Percentiles rank a stretch among this genome's conserved stretches.
phyloP scores from a whole-genome alignment of 2,329 filamentous ascomycete species.

The Fusarium pseudograminearum region DNA sequence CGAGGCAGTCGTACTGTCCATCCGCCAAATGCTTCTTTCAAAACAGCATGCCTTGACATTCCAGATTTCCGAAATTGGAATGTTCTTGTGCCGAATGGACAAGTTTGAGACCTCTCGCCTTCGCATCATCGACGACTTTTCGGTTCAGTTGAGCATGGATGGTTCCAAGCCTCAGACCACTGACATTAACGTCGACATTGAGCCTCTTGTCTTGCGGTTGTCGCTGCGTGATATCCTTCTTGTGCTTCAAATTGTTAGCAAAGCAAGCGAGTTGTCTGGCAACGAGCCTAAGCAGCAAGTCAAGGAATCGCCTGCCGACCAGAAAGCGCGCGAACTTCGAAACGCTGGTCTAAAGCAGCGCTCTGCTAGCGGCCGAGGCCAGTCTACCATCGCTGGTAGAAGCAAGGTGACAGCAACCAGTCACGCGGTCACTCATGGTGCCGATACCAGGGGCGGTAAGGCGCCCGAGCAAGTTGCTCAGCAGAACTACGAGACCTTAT shows the following conservation, averaged over 20 bases:
- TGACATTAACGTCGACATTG: conserved; percentile 87
- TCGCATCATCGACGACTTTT: conserved; percentile 96
- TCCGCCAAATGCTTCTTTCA: conserved; percentile 91
- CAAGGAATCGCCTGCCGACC: conserved; percentile 58
- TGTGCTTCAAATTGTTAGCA: conserved; percentile 90
- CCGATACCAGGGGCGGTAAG: conserved; percentile 39
- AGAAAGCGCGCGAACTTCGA: conserved; percentile 67
- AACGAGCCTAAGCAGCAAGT: conserved; percentile 65
- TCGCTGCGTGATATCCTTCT: conserved; percentile 95
- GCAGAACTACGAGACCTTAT: conserved; percentile 76
- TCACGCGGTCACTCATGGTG: conserved; percentile 41
- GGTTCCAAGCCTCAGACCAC: conserved; percentile 71
- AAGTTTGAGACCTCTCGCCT: conserved; percentile 91
- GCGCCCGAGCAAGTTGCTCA: conserved; percentile 27
- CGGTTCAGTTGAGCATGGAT: conserved; percentile 89
- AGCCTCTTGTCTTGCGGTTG: conserved; percentile 89
- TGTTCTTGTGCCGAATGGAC: conserved; percentile 99
- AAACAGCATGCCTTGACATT: conserved; percentile 95
- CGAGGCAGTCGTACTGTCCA: conserved; percentile 94
- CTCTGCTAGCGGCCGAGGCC: conserved; percentile 67
- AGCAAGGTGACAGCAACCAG: conserved; percentile 57
- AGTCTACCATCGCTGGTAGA: conserved; percentile 60
- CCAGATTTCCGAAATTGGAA: conserved; percentile 92
- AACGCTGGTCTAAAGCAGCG: conserved; percentile 64
- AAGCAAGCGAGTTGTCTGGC: conserved; percentile 88